Base-by-base conservation (phyloP, 768 basidiomycete species). In the Russula lepida region DNA sequence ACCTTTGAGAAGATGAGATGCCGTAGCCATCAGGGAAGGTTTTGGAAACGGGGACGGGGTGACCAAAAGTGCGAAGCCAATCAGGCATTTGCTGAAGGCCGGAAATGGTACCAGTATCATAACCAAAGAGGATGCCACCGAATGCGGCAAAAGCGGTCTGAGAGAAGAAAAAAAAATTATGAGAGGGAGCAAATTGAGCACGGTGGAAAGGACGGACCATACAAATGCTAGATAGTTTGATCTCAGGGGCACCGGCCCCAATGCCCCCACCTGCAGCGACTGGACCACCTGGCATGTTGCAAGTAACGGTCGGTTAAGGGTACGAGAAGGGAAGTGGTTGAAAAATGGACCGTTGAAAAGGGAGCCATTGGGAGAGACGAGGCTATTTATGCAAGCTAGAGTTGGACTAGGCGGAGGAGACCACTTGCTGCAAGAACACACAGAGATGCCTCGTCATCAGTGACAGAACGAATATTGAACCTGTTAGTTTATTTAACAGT, bases 91-190 rank as follows among this genome's bases (percentile, higher is more conserved):
- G 81, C 57, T 81, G 83, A 71, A 91, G 77, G 72, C 91, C 92
- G 61, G 81, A 82, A 76, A 92, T 91, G 68, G 82, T 82, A 68
- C 92, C 92, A 56, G 91, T 89, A 73, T 93, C 91, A 71, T 90
- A 93, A 56, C 85, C 88, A 71, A 79, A 71, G 70, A 75, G 67
- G 66, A 73, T 71, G 65, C 72, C 74, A 67, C 73, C 75, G 58
- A 76, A 76, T 63, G 74, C 74, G 33, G 75, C 75, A 48, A 76
- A 76, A 54, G 68, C 59, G n/a, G 63, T 39, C 70, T 39, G n/a
- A 11, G 13, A 19, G 44, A 37, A 37, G 35, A 37, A 46, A 28
- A 25, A 30, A 41, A 13, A 41, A 15, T 0, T 12, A 52, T 39
- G 25, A 28, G 54, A 46, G 27, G 5, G 37, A 9, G 21, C n/a